Evolutionary conservation across 108 stramenopile genomes (phyloP), one percentile per base, ranked within the genome.

Genomic region (Cyclotella baltica): DNA sequence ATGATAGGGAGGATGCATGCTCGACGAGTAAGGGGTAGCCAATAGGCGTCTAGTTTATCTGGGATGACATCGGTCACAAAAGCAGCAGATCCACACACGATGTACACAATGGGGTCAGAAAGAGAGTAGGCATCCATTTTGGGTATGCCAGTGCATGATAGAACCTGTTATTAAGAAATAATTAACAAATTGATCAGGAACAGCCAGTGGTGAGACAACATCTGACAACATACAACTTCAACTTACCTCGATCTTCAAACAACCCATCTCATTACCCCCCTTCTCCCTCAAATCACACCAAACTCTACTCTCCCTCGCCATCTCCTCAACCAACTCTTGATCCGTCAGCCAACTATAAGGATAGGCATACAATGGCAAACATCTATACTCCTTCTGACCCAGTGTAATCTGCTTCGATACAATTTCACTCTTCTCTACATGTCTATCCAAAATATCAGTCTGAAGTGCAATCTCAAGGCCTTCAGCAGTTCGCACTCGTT

Each of bases 261-360:
- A 65, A 38, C 88, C 88, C 31, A 88, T 87, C 40, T 88, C 85
- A 37, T 86, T 68, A 23, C 53, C 64, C 15, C 40, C 52, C 10
- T 64, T 23, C 22, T 37, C 33, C 4, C 83, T 69, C 16, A 87
- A 53, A 66, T 90, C 90, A 81, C 85, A 58, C 34, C 76, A 75
- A 47, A 43, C 61, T 29, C 27, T 37, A 40, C 81, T 80, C 27
- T 77, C 75, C 38, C 77, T 55, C 19, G 68, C 29, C 75, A 86
- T 85, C 31, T 88, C 90, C 5, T 68, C 70, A 9, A 63, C 48
- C 38, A 90, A 29, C 76, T 88, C 88, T 16, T 61, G 10, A 10
- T 77, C 62, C 6, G 88, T 87, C 88, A 88, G 85, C 88, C 90
- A 88, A 47, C 71, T 69, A 50, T 90, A 81, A 0, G 86, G 90